Base-by-base conservation (phyloP, 2,329 filamentous ascomycete species). In the Tolypocladium paradoxum region DNA sequence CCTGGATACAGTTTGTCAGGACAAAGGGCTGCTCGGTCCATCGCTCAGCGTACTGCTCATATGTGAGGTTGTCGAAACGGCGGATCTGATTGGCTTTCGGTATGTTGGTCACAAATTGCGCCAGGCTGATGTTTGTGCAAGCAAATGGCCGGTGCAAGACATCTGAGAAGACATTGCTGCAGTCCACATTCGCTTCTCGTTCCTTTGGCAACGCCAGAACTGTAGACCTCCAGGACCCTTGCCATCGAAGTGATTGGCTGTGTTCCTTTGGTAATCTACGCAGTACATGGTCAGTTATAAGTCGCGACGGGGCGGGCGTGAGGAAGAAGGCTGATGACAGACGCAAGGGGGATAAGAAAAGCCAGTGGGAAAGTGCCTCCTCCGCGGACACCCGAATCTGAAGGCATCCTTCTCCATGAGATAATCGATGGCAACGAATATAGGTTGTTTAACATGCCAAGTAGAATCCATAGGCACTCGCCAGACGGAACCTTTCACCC, bases 21-120 rank as follows among this genome's bases (percentile, higher is more conserved):
- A 97, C 84, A 68, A 97, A 97, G 0, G 92, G 93, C 56, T 78
- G 81, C 64, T 87, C 77, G 16, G 87, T 87, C 89, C 90, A 96
- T 24, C 75, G 74, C 11, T 78, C 73, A 1, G 86, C 80, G 63
- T 95, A 97, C 47, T 92, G 85, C 35, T 83, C 77, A 35, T 83
- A 80, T 0, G 82, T 79, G 27, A 97, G 75, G 60, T 88, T 77
- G 6, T 77, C 65, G 9, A 96, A 73, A 14, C 87, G 82, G 3
- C 76, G 65, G 51, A 97, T 95, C 59, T 82, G 73, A 65, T 96
- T 96, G 37, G 73, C 68, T 35, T 70, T 61, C 2, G 91, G 90
- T 37, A 96, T 96, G 50, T 79, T 81, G 27, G 75, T 75, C 9
- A 82, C 78, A 66, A 85, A 96, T 2, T 81, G 79, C 7, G 73